phyloP scores from a whole-genome alignment of 1,284 basidiomycete species.

The Cryptococcus hybrid region DNA sequence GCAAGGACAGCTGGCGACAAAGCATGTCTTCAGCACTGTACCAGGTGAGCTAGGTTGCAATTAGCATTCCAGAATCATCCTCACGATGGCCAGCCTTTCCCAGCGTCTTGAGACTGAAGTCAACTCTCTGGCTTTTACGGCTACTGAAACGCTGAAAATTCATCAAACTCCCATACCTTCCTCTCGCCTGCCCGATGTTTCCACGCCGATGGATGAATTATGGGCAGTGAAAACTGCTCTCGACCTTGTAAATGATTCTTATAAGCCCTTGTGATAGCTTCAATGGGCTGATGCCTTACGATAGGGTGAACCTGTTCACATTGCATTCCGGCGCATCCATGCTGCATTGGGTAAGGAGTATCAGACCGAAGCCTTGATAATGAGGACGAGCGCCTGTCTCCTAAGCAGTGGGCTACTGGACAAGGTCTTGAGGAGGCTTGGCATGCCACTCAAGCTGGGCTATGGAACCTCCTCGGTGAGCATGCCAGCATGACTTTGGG shows the following conservation, averaged over 20 bases:
- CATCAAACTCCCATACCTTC: conserved; percentile 17
- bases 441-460: conserved; percentile 36
- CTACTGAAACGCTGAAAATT: conserved; percentile 18
- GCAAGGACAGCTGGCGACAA: conserved; percentile 43
- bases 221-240: conserved; percentile 43
- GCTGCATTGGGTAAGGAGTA: conserved; percentile 23
- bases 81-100: conserved; percentile 13
- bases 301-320: conserved; percentile 44
- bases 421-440: conserved; percentile 29
- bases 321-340: conserved; percentile 39
- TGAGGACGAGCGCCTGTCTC: conserved; percentile 7
- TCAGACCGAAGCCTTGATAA: neutral
- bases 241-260: conserved; percentile 30
- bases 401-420: conserved; percentile 15
- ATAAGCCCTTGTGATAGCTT: neutral
- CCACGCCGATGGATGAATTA: conserved; percentile 41
- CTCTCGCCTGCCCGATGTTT: conserved; percentile 19
- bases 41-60: conserved; percentile 26
- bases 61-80: too few species aligned
- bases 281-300: too few species aligned
- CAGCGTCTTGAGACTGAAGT: conserved; percentile 26
- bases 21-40: conserved; percentile 41
- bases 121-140: conserved; percentile 8
- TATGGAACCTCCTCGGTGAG: conserved; percentile 26
- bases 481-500: neutral